phyloP scores from a whole-genome alignment of 768 basidiomycete genomes.

The Lactifluus pinguis region DNA sequence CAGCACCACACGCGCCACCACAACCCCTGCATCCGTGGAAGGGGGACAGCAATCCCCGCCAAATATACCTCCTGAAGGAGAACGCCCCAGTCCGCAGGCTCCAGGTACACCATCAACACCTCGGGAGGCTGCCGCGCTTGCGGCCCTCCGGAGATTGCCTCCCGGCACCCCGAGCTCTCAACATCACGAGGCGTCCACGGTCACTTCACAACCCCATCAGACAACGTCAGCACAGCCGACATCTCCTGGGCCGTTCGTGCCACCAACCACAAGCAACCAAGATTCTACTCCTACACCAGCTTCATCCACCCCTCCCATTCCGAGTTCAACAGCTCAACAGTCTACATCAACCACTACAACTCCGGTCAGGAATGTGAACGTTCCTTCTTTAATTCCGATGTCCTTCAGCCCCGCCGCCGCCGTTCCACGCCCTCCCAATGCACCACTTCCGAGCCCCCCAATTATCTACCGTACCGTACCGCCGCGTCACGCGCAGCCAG shows the following conservation, averaged over 20 bases:
- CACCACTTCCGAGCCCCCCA: constrained; percentile 6
- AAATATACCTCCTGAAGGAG: background rate
- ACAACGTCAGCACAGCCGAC: constrained; percentile 1
- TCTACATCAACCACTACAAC: constrained; percentile 13
- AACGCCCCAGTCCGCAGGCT: background rate
- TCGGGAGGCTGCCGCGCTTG: constrained; percentile 52
- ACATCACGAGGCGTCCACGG: background rate
- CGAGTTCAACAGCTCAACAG: constrained; percentile 1
- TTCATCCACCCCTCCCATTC: background rate
- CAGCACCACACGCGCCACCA: background rate
- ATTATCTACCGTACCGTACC: constrained; percentile 12
- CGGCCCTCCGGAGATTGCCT: constrained; percentile 49
- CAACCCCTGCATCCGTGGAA: background rate
- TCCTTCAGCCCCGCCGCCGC: constrained; percentile 25
- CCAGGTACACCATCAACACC: constrained; percentile 26
- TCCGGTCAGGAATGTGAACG: constrained; percentile 16
- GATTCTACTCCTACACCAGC: background rate
- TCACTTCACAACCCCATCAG: background rate
- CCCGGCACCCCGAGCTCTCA: background rate
- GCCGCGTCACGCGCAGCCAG: background rate
- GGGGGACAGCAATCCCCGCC: background rate
- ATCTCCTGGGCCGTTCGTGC: constrained; percentile 3
- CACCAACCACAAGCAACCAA: background rate
- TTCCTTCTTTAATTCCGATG: constrained; percentile 34
- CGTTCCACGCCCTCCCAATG: constrained; percentile 6